Evolutionary conservation across 1,139 yeast species (phyloP), one percentile per base, ranked within the genome.

Genomic region (Geotrichum siamense): DNA sequence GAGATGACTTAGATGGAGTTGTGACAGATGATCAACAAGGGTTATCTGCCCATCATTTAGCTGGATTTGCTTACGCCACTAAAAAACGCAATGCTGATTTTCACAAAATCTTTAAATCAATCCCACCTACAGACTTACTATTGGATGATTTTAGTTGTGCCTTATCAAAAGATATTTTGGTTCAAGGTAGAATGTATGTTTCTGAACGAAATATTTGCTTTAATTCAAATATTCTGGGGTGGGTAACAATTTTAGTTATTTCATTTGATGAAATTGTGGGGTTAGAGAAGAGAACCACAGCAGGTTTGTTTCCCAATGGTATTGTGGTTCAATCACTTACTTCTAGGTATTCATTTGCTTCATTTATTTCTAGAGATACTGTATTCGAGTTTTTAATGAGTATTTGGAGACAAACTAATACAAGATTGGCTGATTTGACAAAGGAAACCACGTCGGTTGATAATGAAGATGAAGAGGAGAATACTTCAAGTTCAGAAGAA

Each of bases 81-180:
- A 71, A 73, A 53, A 77, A 75, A 51, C 70, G 96, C 43, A 82
- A 89, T 56, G 69, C 74, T 2, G 95, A 85, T 26, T 89, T 84
- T 60, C 96, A 87, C 60, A 75, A 75, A 40, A 59, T 83, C 4
- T 91, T 91, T 67, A 69, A 79, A 37, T 70, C 80, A 4, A 66
- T 86, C 10, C 87, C 91, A 21, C 63, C 69, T 32, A 74, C 79
- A 31, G 96, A 87, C 59, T 68, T 82, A 45, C 67, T 91, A 17
- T 59, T 89, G 19, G 95, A 83, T 54, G 96, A 86, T 57, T 87
- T 81, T 57, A 78, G 89, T 36, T 91, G 97, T 67, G 96, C 97
- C 0, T 64, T 91, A 48, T 82, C 91, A 55, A 70, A 87, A 48
- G 97, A 91, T 49, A 86, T 91, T 43, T 67, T 91, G 20, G 68